These are phyloP conservation scores for Centaurea solstitialis DNA, from an alignment of 129 eudicot genomes.

Conservation along the genomic window DNA sequence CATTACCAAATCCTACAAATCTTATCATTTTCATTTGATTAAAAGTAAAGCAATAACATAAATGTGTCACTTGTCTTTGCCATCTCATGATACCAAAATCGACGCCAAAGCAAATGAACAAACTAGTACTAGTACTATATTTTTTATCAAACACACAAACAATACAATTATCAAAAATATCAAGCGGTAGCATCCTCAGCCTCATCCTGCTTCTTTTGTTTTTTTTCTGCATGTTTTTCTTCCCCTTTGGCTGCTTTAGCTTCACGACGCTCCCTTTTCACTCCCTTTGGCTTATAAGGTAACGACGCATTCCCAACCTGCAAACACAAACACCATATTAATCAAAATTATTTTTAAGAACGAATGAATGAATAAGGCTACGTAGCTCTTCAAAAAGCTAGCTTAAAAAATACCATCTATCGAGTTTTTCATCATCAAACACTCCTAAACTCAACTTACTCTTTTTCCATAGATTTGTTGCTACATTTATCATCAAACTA, in stretches of 20 bases:
- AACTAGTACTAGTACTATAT: too few species aligned
- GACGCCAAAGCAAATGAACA: background rate
- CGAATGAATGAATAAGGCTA: too few species aligned
- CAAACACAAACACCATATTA: background rate
- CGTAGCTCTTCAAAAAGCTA: background rate
- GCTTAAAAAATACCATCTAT: background rate
- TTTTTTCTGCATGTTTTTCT: conserved; percentile 47
- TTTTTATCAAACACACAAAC: too few species aligned
- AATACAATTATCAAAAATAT: too few species aligned
- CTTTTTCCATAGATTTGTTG: background rate
- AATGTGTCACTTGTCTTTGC: background rate
- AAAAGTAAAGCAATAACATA: background rate
- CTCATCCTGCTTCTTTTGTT: conserved; percentile 42
- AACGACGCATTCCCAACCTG: conserved; percentile 70
- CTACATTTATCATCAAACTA: background rate
- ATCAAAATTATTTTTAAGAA: too few species aligned
- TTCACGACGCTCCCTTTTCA: conserved; percentile 92
- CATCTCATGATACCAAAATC: conserved; percentile 18
- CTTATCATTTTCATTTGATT: background rate
- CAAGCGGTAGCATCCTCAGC: background rate
- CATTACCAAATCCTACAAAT: background rate
- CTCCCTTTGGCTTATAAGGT: conserved; percentile 77
- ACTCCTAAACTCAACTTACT: background rate
- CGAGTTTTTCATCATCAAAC: background rate
- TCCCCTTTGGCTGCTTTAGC: conserved; percentile 53